These are phyloP conservation scores for Dipodascus albidus DNA, from an alignment of 805 yeast species.

Conservation along the genomic window DNA sequence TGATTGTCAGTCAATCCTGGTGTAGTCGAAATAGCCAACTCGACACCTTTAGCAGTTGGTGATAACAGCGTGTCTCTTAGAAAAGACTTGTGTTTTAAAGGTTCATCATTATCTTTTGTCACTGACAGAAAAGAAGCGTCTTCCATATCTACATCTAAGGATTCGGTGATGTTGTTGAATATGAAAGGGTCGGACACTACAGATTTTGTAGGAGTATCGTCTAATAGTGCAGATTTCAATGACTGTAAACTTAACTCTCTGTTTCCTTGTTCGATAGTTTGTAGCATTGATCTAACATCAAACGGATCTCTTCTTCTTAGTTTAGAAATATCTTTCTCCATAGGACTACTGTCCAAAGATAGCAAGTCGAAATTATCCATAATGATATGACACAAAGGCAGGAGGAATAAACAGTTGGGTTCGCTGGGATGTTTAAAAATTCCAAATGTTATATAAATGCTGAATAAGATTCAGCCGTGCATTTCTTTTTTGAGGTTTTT, in stretches of 20 bases:
- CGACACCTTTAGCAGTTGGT: background rate
- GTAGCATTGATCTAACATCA: background rate
- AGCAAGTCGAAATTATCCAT: background rate
- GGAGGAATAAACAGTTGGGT: too few relatives aligned
- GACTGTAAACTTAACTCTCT: background rate
- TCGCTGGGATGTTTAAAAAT: background rate
- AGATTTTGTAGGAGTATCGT: background rate
- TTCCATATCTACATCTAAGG: background rate
- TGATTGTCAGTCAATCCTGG: background rate
- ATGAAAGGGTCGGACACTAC: background rate
- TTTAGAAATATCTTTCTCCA: background rate
- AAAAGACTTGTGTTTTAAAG: background rate
- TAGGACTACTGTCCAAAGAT: background rate
- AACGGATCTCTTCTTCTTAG: background rate
- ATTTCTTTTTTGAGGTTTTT: background rate
- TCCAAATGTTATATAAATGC: too few relatives aligned
- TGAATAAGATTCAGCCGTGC: background rate
- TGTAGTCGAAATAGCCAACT: background rate
- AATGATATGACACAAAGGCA: too few relatives aligned
- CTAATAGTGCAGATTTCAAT: background rate
- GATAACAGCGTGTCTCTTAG: background rate
- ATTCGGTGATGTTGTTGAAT: background rate
- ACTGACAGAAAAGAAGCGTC: background rate
- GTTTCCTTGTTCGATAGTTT: background rate
- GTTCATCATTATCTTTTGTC: background rate